Evolutionary conservation across 352 stramenopile genomes (phyloP).

Genomic region (Globisporangium nunn): DNA sequence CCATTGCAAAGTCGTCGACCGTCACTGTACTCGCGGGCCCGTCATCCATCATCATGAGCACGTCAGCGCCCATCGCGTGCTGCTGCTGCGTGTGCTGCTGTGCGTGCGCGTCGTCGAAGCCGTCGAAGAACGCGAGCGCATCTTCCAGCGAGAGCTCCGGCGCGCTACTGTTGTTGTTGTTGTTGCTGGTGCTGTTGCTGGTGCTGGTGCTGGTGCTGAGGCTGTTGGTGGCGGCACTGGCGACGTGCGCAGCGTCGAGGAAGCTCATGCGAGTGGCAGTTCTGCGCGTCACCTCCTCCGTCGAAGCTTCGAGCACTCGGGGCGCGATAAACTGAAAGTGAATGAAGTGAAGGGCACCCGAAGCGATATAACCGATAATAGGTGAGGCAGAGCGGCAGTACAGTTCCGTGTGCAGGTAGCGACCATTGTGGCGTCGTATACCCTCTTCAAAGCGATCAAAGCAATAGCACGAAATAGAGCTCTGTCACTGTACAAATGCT

Average conservation of each 20-base stretch:
- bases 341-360: background rate
- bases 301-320: background rate
- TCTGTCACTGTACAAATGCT: no score
- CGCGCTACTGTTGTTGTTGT: background rate
- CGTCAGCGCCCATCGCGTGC: slow-evolving; percentile 1
- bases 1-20: slow-evolving; percentile 1
- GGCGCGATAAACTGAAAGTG: background rate
- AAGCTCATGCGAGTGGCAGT: slow-evolving; percentile 5
- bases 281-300: background rate
- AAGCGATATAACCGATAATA: background rate
- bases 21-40: background rate
- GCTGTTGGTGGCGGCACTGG: no score
- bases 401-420: no score
- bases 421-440: no score
- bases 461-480: no score
- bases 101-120: slow-evolving; percentile 9
- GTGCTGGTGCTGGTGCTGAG: background rate
- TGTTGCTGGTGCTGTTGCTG: background rate
- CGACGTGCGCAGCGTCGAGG: slow-evolving; percentile 1
- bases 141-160: slow-evolving; percentile 14
- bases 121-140: slow-evolving; percentile 16
- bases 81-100: slow-evolving; percentile 1
- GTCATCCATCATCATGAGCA: slow-evolving; percentile 16
- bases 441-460: no score
- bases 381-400: background rate